These are phyloP conservation scores for Tephrocybe sp. DNA, from an alignment of 768 basidiomycete genomes.

Conservation along the genomic window DNA sequence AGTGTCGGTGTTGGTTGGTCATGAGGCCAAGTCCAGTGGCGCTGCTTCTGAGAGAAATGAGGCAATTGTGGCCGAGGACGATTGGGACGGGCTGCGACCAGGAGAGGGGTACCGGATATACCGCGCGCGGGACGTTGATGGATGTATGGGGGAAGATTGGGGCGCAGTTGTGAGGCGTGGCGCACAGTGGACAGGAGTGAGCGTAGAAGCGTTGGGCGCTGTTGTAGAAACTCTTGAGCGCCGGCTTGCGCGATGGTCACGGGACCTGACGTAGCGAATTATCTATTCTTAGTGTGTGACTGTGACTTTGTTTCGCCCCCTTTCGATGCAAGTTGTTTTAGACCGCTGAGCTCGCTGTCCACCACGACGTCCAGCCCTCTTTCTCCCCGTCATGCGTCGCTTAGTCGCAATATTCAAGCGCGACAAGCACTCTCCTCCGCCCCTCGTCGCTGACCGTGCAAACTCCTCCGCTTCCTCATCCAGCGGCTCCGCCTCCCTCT, in stretches of 20 bases:
- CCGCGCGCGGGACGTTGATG: constrained; percentile 65
- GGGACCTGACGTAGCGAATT: constrained; percentile 12
- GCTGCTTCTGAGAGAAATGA: constrained; percentile 1
- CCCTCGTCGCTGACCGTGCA: constrained; percentile 30
- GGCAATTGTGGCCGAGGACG: constrained; percentile 13
- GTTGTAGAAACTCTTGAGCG: constrained; percentile 70
- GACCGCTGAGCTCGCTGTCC: constrained; percentile 6
- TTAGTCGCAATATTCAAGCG: constrained; percentile 59
- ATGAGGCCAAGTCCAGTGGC: constrained; percentile 4
- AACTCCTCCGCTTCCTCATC: constrained; percentile 62
- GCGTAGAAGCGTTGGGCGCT: constrained; percentile 46
- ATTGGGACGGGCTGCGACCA: constrained; percentile 37
- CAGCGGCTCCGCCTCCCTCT: constrained; percentile 56
- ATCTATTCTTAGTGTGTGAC: constrained; percentile 14
- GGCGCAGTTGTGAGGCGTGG: constrained; percentile 50
- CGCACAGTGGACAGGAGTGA: constrained; percentile 56
- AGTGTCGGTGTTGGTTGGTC: constrained; percentile 16
- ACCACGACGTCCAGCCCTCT: constrained; percentile 7
- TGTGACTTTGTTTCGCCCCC: constrained; percentile 12
- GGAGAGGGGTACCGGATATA: constrained; percentile 68
- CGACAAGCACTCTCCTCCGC: constrained; percentile 35
- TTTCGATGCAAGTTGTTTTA: constrained; percentile 13
- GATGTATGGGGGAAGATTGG: constrained; percentile 53
- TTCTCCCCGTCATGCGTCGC: constrained; percentile 52
- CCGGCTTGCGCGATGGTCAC: constrained; percentile 47